Evolutionary conservation across 495 filamentous ascomycete genomes (phyloP), one percentile per base, ranked within the genome.

Genomic region (Elaphomyces granulatus): DNA sequence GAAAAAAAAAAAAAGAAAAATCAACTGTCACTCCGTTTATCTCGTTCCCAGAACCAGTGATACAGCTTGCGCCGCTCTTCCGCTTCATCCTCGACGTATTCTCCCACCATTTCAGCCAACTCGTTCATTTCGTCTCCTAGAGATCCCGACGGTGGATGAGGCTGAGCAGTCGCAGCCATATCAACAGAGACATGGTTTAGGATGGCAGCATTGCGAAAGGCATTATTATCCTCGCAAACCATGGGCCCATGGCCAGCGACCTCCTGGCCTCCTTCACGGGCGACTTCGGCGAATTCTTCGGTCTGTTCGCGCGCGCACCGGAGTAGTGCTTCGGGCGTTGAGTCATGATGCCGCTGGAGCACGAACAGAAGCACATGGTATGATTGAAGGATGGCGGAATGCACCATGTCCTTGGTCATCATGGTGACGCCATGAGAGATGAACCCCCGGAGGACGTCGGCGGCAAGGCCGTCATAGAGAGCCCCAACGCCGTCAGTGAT

Each of bases 351-450:
- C n/a, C 50, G 55, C 20, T 56, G 53, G 1, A 59, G 40, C 3
- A 59, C 31, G 21, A 66, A 49, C 1, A 68, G 52, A 0, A 68
- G 45, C 16, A 58, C 34, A 28, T 69, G 80, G 54, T 88, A 92
- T 10, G 75, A 48, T 43, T 70, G 72, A 16, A 93, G 67, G 42
- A 94, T 74, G 14, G 75, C 47, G n/a, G 68, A 59, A 45, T 94
- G 86, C n/a, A 86, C 74, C 12, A 68, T 59, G 38, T 92, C 81
- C 58, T 94, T 94, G 19, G 82, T 72, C 36, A 92, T 58, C 83
- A 93, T 93, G n/a, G 85, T 86, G 18, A 84, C 73, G 1, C 86
- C 87, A 48, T 93, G 84, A 9, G 74, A 77, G 54, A 94, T 78
- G 54, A 94, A 93, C 0, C 81, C 82, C 51, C 84, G 90, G 3